Conservation (phyloP, 768 basidiomycete species). For the Hericium coralloides region DNA sequence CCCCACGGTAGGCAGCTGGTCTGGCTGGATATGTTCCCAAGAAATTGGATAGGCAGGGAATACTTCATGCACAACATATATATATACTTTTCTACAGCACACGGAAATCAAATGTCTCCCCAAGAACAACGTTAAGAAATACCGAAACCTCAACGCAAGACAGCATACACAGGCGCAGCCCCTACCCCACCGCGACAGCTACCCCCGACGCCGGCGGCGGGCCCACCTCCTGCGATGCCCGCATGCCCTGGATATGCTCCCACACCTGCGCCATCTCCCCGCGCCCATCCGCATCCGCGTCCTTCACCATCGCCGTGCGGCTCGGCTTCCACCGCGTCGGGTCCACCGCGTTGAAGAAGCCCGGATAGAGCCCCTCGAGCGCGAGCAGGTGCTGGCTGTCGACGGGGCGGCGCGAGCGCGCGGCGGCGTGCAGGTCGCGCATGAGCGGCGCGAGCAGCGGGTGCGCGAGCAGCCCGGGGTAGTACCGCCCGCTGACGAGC, state of each 20-base stretch:
- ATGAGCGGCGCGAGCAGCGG: conserved; percentile 42
- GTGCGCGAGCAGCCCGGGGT: conserved; percentile 60
- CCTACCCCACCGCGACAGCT: background rate
- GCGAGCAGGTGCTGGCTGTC: conserved; percentile 53
- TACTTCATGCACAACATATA: no score
- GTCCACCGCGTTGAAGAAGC: conserved; percentile 62
- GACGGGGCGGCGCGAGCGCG: conserved; percentile 25
- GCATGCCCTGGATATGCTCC: conserved; percentile 3
- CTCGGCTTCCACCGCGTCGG: conserved; percentile 47
- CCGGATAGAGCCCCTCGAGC: conserved; percentile 61
- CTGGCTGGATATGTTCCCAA: background rate
- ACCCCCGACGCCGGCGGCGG: no score
- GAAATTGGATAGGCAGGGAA: no score
- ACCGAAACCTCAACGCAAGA: background rate
- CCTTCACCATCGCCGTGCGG: conserved; percentile 50
- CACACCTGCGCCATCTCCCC: conserved; percentile 32
- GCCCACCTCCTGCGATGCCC: no score
- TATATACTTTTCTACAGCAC: no score
- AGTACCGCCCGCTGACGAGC: conserved; percentile 73
- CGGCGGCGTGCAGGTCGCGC: conserved; percentile 24
- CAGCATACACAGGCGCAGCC: background rate
- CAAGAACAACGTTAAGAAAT: background rate
- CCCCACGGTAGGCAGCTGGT: background rate
- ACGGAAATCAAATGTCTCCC: no score
- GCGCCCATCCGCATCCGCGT: conserved; percentile 45